Conservation (phyloP, 805 yeast species). For the Wickerhamomyces strasburgensis region DNA sequence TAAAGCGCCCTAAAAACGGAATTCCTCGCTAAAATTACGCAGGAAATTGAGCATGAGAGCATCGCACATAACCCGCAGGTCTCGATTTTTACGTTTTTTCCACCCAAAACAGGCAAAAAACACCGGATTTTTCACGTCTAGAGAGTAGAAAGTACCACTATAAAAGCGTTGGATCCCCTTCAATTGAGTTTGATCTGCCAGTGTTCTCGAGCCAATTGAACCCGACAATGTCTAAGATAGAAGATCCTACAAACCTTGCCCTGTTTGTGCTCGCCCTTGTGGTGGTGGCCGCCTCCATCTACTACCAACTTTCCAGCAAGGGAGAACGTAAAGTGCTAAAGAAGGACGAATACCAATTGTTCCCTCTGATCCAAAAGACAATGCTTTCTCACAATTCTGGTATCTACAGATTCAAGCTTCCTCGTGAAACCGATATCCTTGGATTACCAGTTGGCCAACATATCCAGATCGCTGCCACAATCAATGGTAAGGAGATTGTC, state of each 20-base stretch:
- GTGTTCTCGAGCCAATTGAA: too few species aligned
- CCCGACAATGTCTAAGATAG: too few species aligned
- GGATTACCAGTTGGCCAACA: constrained; percentile 96
- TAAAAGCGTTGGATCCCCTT: too few species aligned
- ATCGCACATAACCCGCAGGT: not conserved
- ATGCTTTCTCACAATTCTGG: constrained; percentile 77
- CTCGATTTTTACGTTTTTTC: too few species aligned
- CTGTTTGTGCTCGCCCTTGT: constrained; percentile 7
- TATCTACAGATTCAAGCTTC: constrained; percentile 78
- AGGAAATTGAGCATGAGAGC: too few species aligned
- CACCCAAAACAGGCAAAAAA: not conserved
- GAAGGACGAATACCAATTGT: constrained; percentile 65
- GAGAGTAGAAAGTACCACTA: too few species aligned
- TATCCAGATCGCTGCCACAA: constrained; percentile 69
- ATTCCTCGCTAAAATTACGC: too few species aligned
- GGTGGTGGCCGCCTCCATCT: constrained; percentile 6
- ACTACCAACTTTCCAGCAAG: constrained; percentile 4
- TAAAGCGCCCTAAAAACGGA: too few species aligned
- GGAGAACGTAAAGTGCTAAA: constrained; percentile 41
- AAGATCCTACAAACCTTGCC: not conserved
- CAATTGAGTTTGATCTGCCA: too few species aligned
- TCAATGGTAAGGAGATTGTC: constrained; percentile 74
- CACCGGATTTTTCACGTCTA: too few species aligned
- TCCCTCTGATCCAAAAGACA: constrained; percentile 75
- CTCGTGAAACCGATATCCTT: constrained; percentile 63